Conservation (phyloP, 805 yeast genomes). For the Teunomyces panamensis region DNA sequence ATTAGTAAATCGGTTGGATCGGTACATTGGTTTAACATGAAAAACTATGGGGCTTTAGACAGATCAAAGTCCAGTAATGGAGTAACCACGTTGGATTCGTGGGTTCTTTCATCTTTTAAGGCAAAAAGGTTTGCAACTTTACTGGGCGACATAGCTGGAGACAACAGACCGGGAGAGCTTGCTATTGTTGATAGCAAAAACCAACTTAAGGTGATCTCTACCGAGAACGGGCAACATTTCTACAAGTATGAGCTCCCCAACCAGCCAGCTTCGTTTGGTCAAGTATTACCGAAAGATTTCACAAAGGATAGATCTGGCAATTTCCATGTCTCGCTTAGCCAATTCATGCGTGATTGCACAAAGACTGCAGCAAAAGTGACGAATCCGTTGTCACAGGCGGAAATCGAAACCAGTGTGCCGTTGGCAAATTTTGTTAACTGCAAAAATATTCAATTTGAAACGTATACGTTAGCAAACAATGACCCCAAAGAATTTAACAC, state of each 20-base stretch:
- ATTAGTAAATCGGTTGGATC: constrained; percentile 56
- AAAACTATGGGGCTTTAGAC: constrained; percentile 32
- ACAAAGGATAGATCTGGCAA: not conserved
- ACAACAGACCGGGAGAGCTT: constrained; percentile 21
- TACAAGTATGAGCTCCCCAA: constrained; percentile 43
- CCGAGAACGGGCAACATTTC: constrained; percentile 36
- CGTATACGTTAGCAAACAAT: constrained; percentile 20
- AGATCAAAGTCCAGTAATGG: constrained; percentile 10
- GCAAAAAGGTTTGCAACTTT: constrained; percentile 27
- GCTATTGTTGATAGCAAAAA: constrained; percentile 31
- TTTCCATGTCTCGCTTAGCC: not conserved
- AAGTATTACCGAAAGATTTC: not conserved
- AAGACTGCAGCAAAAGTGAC: constrained; percentile 1
- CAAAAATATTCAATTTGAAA: constrained; percentile 28
- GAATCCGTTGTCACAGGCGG: constrained; percentile 48
- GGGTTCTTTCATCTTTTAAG: constrained; percentile 45
- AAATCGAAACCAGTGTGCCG: constrained; percentile 53
- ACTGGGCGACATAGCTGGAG: constrained; percentile 14
- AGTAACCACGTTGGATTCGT: constrained; percentile 24
- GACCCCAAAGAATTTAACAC: constrained; percentile 17
- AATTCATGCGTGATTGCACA: not conserved
- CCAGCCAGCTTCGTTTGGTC: constrained; percentile 14
- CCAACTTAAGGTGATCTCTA: constrained; percentile 31
- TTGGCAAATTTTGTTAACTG: constrained; percentile 30
- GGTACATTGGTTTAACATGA: constrained; percentile 57